Conservation (phyloP, 2,329 filamentous ascomycete genomes). For the Fusarium redolens region DNA sequence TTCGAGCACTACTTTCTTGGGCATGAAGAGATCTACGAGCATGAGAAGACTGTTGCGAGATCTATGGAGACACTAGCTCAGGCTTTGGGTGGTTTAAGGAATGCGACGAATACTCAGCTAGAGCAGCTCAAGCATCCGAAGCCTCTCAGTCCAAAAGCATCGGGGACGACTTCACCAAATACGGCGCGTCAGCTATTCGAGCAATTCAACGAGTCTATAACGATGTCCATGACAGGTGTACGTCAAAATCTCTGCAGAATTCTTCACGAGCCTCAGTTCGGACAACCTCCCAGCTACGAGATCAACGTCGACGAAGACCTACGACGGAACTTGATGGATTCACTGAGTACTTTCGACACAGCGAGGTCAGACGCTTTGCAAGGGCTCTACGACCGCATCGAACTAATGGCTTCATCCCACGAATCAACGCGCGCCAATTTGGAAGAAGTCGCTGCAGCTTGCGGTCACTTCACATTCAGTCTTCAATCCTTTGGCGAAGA, state of each 20-base stretch:
- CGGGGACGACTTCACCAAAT: neutral
- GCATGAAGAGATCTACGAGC: constrained; percentile 79
- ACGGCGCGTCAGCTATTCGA: constrained; percentile 28
- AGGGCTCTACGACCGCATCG: constrained; percentile 82
- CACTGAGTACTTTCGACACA: constrained; percentile 92
- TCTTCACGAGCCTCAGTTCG: constrained; percentile 44
- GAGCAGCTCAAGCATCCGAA: constrained; percentile 70
- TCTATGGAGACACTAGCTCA: constrained; percentile 88
- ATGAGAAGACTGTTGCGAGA: constrained; percentile 83
- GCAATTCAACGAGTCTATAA: constrained; percentile 31
- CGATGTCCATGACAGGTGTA: constrained; percentile 25
- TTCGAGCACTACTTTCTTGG: constrained; percentile 88
- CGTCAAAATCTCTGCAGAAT: constrained; percentile 27
- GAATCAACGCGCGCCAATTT: constrained; percentile 77
- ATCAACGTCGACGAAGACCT: constrained; percentile 78
- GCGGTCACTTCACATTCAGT: constrained; percentile 94
- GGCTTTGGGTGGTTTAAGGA: constrained; percentile 88
- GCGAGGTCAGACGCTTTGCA: constrained; percentile 86
- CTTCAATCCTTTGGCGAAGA: constrained; percentile 91
- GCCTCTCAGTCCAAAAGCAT: neutral
- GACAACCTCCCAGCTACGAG: constrained; percentile 55
- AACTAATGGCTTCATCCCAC: constrained; percentile 66
- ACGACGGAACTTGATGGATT: constrained; percentile 81
- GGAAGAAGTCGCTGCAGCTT: constrained; percentile 97
- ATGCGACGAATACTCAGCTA: constrained; percentile 90